These are phyloP conservation scores for Daldinia loculata DNA, from an alignment of 495 filamentous ascomycete genomes.

Conservation along the genomic window DNA sequence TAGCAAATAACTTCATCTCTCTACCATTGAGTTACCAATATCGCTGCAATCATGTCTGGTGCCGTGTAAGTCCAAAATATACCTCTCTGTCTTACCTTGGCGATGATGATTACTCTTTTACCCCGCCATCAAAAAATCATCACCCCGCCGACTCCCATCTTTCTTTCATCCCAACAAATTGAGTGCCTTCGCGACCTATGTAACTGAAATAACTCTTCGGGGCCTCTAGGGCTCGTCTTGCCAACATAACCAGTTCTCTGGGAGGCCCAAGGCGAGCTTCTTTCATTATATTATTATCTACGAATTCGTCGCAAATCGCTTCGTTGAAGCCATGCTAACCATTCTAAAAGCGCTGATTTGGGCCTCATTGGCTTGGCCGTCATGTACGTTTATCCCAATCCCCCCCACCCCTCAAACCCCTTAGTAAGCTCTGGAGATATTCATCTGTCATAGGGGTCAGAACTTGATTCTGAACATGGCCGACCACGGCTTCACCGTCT, in stretches of 20 bases:
- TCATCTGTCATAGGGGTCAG: conserved; percentile 63
- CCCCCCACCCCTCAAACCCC: conserved; percentile 15
- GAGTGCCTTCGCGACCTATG: conserved; percentile 41
- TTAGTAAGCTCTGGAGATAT: conserved; percentile 11
- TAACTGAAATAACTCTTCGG: conserved; percentile 59
- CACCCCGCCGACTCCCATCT: conserved; percentile 28
- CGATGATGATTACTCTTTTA: conserved; percentile 21
- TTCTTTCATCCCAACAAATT: conserved; percentile 2
- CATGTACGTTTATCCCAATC: conserved; percentile 69
- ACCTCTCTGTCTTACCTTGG: conserved; percentile 45
- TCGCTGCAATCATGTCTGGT: conserved; percentile 57
- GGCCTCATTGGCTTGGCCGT: conserved; percentile 99
- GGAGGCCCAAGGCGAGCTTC: conserved; percentile 61
- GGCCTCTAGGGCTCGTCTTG: conserved; percentile 84
- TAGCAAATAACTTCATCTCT: conserved; percentile 20
- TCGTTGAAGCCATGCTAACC: conserved; percentile 57
- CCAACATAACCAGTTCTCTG: conserved; percentile 74
- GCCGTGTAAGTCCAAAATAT: conserved; percentile 59
- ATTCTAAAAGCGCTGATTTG: conserved; percentile 77
- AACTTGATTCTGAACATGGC: conserved; percentile 99
- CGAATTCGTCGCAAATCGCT: conserved; percentile 22
- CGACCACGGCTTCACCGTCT: conserved; percentile 94
- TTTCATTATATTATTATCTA: conserved; percentile 42
- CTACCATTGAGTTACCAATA: conserved; percentile 38
- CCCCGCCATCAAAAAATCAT: conserved; percentile 30